Base-by-base conservation (phyloP, 2,329 filamentous ascomycete genomes). In the Cercospora sojina region DNA sequence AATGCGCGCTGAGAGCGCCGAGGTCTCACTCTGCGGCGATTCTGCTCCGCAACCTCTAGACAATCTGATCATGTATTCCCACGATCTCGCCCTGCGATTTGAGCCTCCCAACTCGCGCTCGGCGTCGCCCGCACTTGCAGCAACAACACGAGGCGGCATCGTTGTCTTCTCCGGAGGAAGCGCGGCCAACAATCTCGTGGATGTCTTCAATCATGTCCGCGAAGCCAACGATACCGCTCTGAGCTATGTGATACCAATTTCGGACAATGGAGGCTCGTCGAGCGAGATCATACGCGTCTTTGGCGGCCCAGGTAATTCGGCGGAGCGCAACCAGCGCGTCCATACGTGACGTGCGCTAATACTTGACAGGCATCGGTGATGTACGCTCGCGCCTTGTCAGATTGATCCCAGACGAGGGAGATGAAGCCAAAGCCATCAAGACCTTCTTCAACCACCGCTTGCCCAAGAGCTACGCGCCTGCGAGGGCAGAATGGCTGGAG, bases 221-320 rank as follows among this genome's bases (percentile, higher is more conserved):
- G 79, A 88, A 69, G 88, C 85, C 72, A 91, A 90, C 68, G 80
- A 85, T 47, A 90, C 90, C 74, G 82, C 85, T 2, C 80, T 96
- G 49, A 92, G 87, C 79, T 96, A 96, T 78, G 88, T 97, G 66
- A 96, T 98, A 61, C 94, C 94, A 38, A 97, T 97, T 77, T 95
- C 91, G 71, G 94, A 98, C 80, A 98, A 98, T 79, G 94, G 94
- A 58, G 94, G 94, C 43, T 96, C 91, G 73, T 96, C 93, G 2
- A 96, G 92, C 53, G 94, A 98, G 81, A 83, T 97, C 74, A 96
- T 97, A 71, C 87, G 95, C 38, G 93, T 98, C 38, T 95, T 98
- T 80, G 95, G 94, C 13, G 95, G 95, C 1, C 94, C 94, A 70
- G 94, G 94, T 90, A 80, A 16, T 9, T 23, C 43, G 9, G 12